Evolutionary conservation across 805 yeast genomes (phyloP), one percentile per base, ranked within the genome.

Genomic region (Osmozyma mogii): DNA sequence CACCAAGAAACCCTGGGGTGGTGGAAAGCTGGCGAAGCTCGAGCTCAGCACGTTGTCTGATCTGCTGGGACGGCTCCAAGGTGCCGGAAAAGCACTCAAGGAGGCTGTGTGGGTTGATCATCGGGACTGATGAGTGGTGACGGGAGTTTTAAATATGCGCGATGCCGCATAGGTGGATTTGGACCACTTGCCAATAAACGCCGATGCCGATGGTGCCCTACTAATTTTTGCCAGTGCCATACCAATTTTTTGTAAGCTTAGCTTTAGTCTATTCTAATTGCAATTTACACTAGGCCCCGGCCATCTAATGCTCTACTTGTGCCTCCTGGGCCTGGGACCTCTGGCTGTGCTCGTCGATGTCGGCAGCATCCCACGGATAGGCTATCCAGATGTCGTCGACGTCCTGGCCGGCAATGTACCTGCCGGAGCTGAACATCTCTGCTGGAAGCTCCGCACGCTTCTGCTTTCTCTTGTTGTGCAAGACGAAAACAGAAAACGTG

Each of bases 301-400:
- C n/a, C n/a, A n/a, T n/a, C n/a, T n/a, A n/a, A n/a, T n/a, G n/a
- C n/a, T n/a, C n/a, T n/a, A n/a, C n/a, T n/a, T n/a, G n/a, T n/a
- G n/a, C n/a, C n/a, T n/a, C 88, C 58, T 82, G 92, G 45, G 70
- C 72, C 38, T 75, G 65, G 23, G 89, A 88, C 63, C 60, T 74
- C 54, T 69, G 65, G 22, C 83, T 79, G 44, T 82, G 92, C 52
- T 59, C 63, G 15, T 78, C 85, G 47, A 82, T 81, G 52, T 82
- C 88, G 33, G 70, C 68, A 12, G 81, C 70, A 52, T 82, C 92
- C 94, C 94, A 82, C 26, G 94, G 94, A 47, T 82, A 82, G 14
- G 92, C 88, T 41, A 78, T 81, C 94, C 94, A 82, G 34, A 67
- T 66, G 48, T 83, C 92, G 20, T 82, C 87, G 25, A 81, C 83